Evolutionary conservation across 257 asterid species (phyloP).

Genomic region (Plectranthus barbatus): DNA sequence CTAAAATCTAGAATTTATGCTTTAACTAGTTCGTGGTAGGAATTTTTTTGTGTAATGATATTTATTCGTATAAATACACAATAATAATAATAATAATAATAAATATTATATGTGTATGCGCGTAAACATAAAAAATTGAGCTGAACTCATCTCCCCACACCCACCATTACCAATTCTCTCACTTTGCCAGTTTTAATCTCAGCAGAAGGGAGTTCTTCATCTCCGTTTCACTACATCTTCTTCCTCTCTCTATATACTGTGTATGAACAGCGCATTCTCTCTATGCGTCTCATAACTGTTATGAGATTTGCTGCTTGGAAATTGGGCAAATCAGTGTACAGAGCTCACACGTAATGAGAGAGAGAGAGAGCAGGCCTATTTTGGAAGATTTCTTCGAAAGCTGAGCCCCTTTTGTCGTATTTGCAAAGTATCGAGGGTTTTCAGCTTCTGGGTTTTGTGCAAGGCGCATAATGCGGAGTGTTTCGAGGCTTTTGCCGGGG

Average conservation of each 20-base stretch:
- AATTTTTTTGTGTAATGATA: too few species aligned
- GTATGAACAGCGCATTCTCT: neutral
- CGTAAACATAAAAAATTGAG: conserved; percentile 11
- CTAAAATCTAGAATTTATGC: too few species aligned
- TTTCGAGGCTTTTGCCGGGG: conserved; percentile 26
- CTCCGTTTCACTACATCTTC: neutral
- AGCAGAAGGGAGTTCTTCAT: neutral
- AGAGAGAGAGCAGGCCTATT: conserved; percentile 9
- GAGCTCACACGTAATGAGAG: neutral
- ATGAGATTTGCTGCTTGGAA: conserved; percentile 1
- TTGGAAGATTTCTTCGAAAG: conserved; percentile 12
- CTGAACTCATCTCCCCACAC: conserved; percentile 25
- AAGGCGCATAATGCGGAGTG: conserved; percentile 45
- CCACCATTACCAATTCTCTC: conserved; percentile 21
- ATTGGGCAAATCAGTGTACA: conserved; percentile 7
- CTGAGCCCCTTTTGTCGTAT: conserved; percentile 18
- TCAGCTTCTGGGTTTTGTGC: conserved; percentile 26
- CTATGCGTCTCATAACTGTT: neutral
- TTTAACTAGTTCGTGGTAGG: too few species aligned
- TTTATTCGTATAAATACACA: too few species aligned
- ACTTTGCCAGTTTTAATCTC: conserved; percentile 13
- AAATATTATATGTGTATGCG: neutral
- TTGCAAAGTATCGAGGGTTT: conserved; percentile 21
- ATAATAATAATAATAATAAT: neutral
- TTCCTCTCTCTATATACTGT: neutral